A percentile compares a stretch with the other conserved stretches of the same genome.
phyloP scores from a whole-genome alignment of 768 basidiomycete genomes.

The Phlebiopsis flavidoalba region DNA sequence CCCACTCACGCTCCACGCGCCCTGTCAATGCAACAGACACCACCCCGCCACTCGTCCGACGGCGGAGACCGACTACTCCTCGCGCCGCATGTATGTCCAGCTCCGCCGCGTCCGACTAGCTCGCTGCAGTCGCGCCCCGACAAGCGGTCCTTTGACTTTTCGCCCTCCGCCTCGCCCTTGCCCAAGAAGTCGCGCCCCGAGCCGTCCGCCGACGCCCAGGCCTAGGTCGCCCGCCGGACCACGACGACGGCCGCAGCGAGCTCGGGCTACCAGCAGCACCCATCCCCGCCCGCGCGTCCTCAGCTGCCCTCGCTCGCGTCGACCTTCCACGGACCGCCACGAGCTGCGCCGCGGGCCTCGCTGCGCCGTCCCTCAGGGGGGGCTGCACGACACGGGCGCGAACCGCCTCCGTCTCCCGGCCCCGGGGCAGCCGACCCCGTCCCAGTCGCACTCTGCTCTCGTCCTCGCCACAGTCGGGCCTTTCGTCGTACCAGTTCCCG shows the following conservation, averaged over 20 bases:
- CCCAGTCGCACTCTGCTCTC: conserved; percentile 29
- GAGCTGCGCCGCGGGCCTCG: conserved; percentile 55
- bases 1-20: conserved; percentile 12
- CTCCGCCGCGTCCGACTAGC: conserved; percentile 67
- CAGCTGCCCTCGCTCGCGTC: conserved; percentile 35
- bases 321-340: conserved; percentile 70
- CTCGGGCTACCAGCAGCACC: background rate
- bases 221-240: background rate
- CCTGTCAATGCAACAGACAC: conserved; percentile 15
- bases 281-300: conserved; percentile 15
- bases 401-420: conserved; percentile 53
- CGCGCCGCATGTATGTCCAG: conserved; percentile 83
- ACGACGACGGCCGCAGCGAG: background rate
- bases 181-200: conserved; percentile 46
- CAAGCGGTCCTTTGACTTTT: conserved; percentile 43
- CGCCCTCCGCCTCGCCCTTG: conserved; percentile 44
- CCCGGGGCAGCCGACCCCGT: conserved; percentile 31
- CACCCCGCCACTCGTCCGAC: conserved; percentile 33
- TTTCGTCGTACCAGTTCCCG: conserved; percentile 57
- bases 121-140: conserved; percentile 54
- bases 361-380: conserved; percentile 53
- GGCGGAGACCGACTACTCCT: conserved; percentile 54
- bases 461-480: conserved; percentile 25
- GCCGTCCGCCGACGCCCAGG: conserved; percentile 11
- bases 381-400: conserved; percentile 43